phyloP scores from a whole-genome alignment of 1,284 basidiomycete species.

The Marasmius sp. region DNA sequence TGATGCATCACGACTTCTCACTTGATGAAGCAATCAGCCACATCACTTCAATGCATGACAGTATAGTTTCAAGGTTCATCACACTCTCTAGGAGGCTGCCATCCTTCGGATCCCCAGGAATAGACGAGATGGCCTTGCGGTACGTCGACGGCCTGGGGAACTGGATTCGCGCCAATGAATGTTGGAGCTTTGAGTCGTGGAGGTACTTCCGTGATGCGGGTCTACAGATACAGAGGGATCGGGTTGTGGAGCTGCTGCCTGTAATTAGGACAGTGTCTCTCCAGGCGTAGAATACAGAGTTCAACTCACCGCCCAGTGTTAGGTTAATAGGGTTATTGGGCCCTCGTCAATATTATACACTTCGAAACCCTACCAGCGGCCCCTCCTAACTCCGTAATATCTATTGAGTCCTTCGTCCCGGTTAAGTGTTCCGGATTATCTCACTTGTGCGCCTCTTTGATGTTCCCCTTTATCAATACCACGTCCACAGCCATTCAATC shows the following conservation, averaged over 20 bases:
- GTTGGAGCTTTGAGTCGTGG: slow-evolving; percentile 33
- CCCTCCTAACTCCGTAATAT: too few species aligned
- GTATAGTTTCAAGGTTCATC: slow-evolving; percentile 23
- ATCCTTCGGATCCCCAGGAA: neutral
- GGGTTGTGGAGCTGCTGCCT: slow-evolving; percentile 24
- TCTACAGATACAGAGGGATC: slow-evolving; percentile 24
- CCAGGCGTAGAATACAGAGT: too few species aligned
- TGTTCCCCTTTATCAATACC: too few species aligned
- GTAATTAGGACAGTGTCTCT: too few species aligned
- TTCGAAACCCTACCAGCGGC: too few species aligned
- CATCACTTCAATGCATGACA: slow-evolving; percentile 25
- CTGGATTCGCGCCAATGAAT: slow-evolving; percentile 29
- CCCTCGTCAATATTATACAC: too few species aligned
- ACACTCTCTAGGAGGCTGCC: slow-evolving; percentile 22
- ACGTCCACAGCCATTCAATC: too few species aligned
- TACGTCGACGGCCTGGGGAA: slow-evolving; percentile 29
- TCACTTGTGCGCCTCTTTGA: too few species aligned
- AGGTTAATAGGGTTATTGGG: too few species aligned
- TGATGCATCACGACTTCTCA: slow-evolving; percentile 33
- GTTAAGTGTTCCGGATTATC: too few species aligned
- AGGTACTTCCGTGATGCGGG: slow-evolving; percentile 38
- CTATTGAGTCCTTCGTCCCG: too few species aligned
- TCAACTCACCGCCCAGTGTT: too few species aligned
- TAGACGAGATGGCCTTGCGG: neutral
- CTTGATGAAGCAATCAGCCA: slow-evolving; percentile 36